Evolutionary conservation across 179 eudicot species (phyloP).

Genomic region (Spinacia oleracea): DNA sequence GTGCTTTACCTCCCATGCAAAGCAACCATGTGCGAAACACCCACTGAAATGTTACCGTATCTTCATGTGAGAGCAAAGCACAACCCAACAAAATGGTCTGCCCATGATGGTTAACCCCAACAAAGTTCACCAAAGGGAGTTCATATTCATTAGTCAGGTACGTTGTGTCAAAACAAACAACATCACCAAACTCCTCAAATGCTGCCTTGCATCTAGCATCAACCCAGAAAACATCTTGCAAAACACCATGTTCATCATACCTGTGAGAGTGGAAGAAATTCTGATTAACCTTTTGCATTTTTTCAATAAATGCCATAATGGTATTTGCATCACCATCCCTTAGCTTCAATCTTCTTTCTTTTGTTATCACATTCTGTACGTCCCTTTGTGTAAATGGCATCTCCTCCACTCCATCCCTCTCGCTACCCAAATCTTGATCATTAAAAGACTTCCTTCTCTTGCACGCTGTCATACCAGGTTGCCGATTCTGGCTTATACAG

Average conservation of each 20-base stretch:
- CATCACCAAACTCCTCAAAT: conserved; percentile 40
- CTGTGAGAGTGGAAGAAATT: background rate
- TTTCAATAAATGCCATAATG: background rate
- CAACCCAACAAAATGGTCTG: conserved; percentile 28
- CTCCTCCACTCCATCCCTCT: background rate
- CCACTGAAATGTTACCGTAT: conserved; percentile 31
- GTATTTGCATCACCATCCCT: background rate
- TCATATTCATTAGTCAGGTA: conserved; percentile 24
- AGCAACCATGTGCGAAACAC: conserved; percentile 30
- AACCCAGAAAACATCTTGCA: conserved; percentile 36
- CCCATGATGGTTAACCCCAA: conserved; percentile 38
- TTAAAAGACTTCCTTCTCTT: background rate
- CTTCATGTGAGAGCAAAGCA: conserved; percentile 32
- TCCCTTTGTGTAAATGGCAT: too few species aligned
- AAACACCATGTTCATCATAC: conserved; percentile 1
- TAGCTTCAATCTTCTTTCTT: background rate
- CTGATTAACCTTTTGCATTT: background rate
- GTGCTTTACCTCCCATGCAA: conserved; percentile 27
- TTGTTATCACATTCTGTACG: background rate
- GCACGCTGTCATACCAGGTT: background rate
- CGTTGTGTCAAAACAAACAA: conserved; percentile 35
- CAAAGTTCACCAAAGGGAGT: conserved; percentile 30
- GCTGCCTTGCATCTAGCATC: conserved; percentile 36
- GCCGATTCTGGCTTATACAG: too few species aligned
- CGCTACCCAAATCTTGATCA: background rate